Conservation (phyloP, 768 basidiomycete genomes). For the Ramaria rubella region DNA sequence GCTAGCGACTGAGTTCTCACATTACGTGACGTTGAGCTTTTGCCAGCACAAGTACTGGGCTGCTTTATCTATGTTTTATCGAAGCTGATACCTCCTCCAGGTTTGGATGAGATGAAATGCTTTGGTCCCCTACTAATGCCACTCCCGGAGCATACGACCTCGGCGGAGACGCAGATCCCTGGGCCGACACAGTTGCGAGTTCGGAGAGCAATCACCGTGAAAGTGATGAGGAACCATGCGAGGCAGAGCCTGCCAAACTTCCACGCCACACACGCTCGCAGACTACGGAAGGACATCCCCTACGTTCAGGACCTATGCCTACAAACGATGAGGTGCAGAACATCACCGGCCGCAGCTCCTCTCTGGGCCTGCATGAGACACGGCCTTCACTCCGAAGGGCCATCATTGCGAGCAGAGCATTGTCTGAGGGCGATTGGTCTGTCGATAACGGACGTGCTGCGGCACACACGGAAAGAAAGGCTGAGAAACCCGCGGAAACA, state of each 20-base stretch:
- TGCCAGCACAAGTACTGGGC: not conserved
- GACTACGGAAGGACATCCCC: not conserved
- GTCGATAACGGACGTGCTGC: not conserved
- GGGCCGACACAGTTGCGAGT: not conserved
- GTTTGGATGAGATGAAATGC: slow-evolving; percentile 3
- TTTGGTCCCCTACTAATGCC: not conserved
- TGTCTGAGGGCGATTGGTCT: not conserved
- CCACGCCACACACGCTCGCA: not conserved
- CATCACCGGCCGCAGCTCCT: not conserved
- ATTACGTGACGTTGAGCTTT: not conserved
- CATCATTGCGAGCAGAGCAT: not conserved
- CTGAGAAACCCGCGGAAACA: not conserved
- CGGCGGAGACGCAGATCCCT: not conserved
- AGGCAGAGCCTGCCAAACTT: not conserved
- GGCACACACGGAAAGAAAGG: not conserved
- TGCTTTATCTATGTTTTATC: not conserved
- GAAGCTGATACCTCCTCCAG: not conserved
- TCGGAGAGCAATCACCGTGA: not conserved
- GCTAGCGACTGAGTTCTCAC: no score
- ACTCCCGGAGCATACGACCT: not conserved
- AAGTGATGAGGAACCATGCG: no score
- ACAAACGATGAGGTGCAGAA: not conserved
- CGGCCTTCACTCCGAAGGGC: not conserved
- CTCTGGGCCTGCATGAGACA: not conserved
- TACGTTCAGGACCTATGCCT: not conserved